A percentile compares a stretch with the other conserved stretches of the same genome.
Conservation (phyloP, 2,329 filamentous ascomycete species). For the Polychaeton citri region DNA sequence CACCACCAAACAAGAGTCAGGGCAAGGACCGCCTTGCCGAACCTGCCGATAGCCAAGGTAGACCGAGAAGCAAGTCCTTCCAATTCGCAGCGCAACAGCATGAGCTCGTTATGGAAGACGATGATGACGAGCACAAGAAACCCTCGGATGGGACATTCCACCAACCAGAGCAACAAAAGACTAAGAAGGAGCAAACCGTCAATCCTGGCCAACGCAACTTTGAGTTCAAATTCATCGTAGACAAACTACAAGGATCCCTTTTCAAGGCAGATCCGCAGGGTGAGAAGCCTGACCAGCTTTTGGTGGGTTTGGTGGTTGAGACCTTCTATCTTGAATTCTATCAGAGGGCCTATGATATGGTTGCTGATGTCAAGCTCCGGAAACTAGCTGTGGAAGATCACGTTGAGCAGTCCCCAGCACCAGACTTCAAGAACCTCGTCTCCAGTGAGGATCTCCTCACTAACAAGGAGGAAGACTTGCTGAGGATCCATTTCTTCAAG, state of each 20-base stretch:
- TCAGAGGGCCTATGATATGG: conserved; percentile 82
- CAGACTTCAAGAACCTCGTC: conserved; percentile 95
- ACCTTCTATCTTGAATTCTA: conserved; percentile 80
- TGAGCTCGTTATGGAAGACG: conserved; percentile 54
- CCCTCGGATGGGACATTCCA: conserved; percentile 29
- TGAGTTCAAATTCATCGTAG: conserved; percentile 93
- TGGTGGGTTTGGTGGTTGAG: conserved; percentile 86
- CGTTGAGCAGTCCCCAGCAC: conserved; percentile 69
- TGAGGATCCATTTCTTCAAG: conserved; percentile 77
- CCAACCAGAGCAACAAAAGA: conserved; percentile 21
- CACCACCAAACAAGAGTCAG: conserved; percentile 23
- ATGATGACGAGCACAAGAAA: conserved; percentile 46
- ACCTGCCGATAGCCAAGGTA: conserved; percentile 29
- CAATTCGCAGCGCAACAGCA: conserved; percentile 58
- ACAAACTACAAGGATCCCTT: conserved; percentile 82
- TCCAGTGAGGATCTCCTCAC: conserved; percentile 66
- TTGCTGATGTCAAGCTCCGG: conserved; percentile 75
- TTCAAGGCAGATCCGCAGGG: conserved; percentile 75
- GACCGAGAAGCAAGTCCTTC: conserved; percentile 57
- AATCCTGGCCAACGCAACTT: conserved; percentile 83
- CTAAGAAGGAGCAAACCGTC: conserved; percentile 32
- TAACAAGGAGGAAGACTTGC: conserved; percentile 64
- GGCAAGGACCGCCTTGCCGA: conserved; percentile 11
- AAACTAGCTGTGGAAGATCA: conserved; percentile 88
- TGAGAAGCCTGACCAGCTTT: conserved; percentile 59